A percentile compares a stretch with the other conserved stretches of the same genome.
Evolutionary conservation across 257 asterid genomes (phyloP).

Genomic region (Solanum tarijense): DNA sequence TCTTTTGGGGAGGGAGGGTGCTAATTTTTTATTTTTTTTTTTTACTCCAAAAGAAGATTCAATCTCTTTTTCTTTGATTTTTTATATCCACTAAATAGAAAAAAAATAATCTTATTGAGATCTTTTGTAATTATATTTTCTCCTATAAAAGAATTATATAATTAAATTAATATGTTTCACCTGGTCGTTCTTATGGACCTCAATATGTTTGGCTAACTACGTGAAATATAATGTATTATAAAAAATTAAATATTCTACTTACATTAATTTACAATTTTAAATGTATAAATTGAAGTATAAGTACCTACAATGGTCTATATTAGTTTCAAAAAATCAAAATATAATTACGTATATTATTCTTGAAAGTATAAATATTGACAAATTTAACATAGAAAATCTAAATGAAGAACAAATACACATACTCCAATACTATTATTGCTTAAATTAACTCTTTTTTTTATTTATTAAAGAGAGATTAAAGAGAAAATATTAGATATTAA

Average conservation of each 20-base stretch:
- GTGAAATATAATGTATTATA: background rate
- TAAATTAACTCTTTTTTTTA: too few relatives aligned
- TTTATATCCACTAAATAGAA: background rate
- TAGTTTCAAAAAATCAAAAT: too few relatives aligned
- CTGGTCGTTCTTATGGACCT: too few relatives aligned
- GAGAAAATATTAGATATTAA: too few relatives aligned
- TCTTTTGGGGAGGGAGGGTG: too few relatives aligned
- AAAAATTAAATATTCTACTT: background rate
- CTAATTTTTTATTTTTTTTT: too few relatives aligned
- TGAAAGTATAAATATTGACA: too few relatives aligned
- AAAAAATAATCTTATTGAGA: background rate
- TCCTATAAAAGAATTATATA: background rate
- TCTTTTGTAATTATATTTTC: background rate
- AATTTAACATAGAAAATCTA: too few relatives aligned
- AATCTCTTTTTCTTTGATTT: background rate
- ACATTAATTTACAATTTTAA: background rate
- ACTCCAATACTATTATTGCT: background rate
- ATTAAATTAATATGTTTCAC: background rate
- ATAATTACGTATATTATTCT: too few relatives aligned
- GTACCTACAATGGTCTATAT: background rate
- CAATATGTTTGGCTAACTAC: too few relatives aligned
- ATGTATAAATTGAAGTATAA: background rate
- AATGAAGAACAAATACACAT: background rate
- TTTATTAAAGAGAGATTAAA: too few relatives aligned
- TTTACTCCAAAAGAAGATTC: too few relatives aligned